Evolutionary conservation across 192 early-diverging fungal species (phyloP).

Genomic region (Mortierella alpina): DNA sequence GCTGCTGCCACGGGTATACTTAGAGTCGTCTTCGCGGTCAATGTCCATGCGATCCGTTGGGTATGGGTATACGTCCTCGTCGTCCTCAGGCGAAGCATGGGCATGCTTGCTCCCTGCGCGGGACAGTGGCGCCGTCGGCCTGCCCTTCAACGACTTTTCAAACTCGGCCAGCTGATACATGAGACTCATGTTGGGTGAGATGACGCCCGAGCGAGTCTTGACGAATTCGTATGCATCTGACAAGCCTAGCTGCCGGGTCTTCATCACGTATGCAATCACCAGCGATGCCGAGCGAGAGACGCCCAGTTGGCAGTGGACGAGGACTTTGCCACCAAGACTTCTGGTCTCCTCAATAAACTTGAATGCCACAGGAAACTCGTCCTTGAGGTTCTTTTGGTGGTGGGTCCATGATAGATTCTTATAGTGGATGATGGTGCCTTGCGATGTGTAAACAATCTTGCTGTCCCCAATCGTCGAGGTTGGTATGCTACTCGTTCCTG

Average conservation of each 20-base stretch:
- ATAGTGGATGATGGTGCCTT: slow-evolving; percentile 56
- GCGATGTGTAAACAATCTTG: slow-evolving; percentile 1
- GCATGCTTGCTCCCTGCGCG: neutral
- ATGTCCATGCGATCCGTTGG: slow-evolving; percentile 29
- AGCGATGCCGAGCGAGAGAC: slow-evolving; percentile 89
- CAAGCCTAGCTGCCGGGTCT: slow-evolving; percentile 64
- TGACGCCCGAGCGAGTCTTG: slow-evolving; percentile 70
- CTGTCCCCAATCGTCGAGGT: neutral
- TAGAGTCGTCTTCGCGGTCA: slow-evolving; percentile 5
- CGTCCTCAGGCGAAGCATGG: slow-evolving; percentile 15
- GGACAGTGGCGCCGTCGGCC: neutral
- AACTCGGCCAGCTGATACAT: slow-evolving; percentile 83
- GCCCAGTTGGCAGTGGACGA: slow-evolving; percentile 91
- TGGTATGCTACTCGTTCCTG: slow-evolving; percentile 2
- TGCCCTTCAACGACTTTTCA: slow-evolving; percentile 59
- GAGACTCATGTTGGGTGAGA: slow-evolving; percentile 87
- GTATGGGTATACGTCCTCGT: slow-evolving; percentile 39
- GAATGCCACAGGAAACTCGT: slow-evolving; percentile 71
- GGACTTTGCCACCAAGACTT: slow-evolving; percentile 62
- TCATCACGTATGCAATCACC: slow-evolving; percentile 92
- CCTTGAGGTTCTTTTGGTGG: slow-evolving; percentile 70
- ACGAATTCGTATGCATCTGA: slow-evolving; percentile 82
- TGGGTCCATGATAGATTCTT: slow-evolving; percentile 82
- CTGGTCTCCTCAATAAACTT: slow-evolving; percentile 74
- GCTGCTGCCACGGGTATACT: neutral